A percentile compares a stretch with the other conserved stretches of the same genome.
These are phyloP conservation scores for Gyrodon lividus DNA, from an alignment of 768 basidiomycete species.

Conservation along the genomic window DNA sequence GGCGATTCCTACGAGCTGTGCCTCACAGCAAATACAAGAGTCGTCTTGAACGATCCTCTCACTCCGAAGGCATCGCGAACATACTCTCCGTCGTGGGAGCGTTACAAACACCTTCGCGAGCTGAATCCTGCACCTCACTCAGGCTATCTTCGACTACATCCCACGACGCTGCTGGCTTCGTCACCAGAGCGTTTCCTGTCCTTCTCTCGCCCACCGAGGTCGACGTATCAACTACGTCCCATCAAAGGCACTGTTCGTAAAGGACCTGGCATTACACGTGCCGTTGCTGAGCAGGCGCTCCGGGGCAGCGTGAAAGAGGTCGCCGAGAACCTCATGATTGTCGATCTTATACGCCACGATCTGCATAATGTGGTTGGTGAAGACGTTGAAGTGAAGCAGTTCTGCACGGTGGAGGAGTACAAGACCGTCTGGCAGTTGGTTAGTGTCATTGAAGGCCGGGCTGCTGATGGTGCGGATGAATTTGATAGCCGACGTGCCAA, in stretches of 20 bases:
- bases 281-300: slow-evolving; percentile 61
- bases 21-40: slow-evolving; percentile 70
- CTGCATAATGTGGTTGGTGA: slow-evolving; percentile 81
- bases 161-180: slow-evolving; percentile 77
- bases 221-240: slow-evolving; percentile 80
- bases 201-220: slow-evolving; percentile 61
- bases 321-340: slow-evolving; percentile 98
- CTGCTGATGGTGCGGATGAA: slow-evolving; percentile 36
- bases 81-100: slow-evolving; percentile 57
- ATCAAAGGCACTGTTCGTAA: slow-evolving; percentile 92
- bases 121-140: slow-evolving; percentile 90
- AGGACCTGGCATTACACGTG: slow-evolving; percentile 58
- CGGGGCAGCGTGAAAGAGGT: slow-evolving; percentile 81
- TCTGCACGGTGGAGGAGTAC: slow-evolving; percentile 89
- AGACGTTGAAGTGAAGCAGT: slow-evolving; percentile 77
- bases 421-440: slow-evolving; percentile 95
- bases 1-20: slow-evolving; percentile 96
- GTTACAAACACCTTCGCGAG: slow-evolving; percentile 68
- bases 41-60: slow-evolving; percentile 44
- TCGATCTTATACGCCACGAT: slow-evolving; percentile 93
- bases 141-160: slow-evolving; percentile 74
- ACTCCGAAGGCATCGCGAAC: slow-evolving; percentile 10
- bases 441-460: slow-evolving; percentile 82
- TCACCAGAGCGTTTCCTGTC: slow-evolving; percentile 93
- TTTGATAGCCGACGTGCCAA: slow-evolving; percentile 36